A percentile compares a stretch with the other conserved stretches of the same genome.
phyloP scores from a whole-genome alignment of 1,284 basidiomycete genomes.

The Pseudozyma flocculosa region DNA sequence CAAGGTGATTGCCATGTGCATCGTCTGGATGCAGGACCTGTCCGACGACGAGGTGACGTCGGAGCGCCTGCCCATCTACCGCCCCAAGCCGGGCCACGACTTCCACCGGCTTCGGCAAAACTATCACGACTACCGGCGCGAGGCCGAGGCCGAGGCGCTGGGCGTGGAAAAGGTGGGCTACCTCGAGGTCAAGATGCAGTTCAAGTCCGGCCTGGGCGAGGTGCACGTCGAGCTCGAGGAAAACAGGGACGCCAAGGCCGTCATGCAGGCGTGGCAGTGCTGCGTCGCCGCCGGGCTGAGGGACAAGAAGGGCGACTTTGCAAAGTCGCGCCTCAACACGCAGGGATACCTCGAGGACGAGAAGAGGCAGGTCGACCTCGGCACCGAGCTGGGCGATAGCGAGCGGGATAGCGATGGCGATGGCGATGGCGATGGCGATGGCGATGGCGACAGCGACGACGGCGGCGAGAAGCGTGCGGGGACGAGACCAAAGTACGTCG shows the following conservation, averaged over 20 bases:
- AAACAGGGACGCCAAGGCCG: conserved; percentile 22
- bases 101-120: conserved; percentile 39
- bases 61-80: conserved; percentile 27
- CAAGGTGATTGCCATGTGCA: conserved; percentile 22
- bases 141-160: conserved; percentile 18
- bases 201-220: conserved; percentile 40
- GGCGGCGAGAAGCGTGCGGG: neutral
- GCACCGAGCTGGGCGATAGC: neutral
- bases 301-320: conserved; percentile 33
- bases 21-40: conserved; percentile 42
- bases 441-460: neutral
- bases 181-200: conserved; percentile 28
- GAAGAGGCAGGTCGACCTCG: neutral
- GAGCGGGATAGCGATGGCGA: too few relatives aligned
- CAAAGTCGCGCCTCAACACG: conserved; percentile 4
- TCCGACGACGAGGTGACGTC: conserved; percentile 31
- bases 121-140: conserved; percentile 29
- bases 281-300: conserved; percentile 28
- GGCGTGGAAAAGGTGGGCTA: conserved; percentile 26
- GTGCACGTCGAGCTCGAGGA: conserved; percentile 29
- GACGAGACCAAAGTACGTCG: too few relatives aligned
- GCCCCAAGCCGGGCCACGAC: conserved; percentile 12
- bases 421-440: neutral
- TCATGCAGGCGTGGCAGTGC: conserved; percentile 37
- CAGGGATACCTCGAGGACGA: conserved; percentile 6